phyloP scores from a whole-genome alignment of 2,329 filamentous ascomycete species.

The Ploettnerulaceae sp. region DNA sequence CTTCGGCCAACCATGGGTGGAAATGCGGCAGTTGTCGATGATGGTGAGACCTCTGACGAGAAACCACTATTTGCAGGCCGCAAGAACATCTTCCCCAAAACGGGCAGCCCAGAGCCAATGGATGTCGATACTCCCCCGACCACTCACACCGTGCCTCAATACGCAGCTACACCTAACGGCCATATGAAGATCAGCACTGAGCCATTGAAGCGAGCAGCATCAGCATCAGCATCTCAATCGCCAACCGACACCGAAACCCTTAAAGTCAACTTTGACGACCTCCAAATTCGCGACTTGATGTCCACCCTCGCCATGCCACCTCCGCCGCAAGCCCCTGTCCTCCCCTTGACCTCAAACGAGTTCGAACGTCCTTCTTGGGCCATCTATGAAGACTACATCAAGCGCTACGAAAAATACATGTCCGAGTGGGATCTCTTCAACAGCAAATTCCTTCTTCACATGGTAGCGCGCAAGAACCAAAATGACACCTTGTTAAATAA shows the following conservation, averaged over 20 bases:
- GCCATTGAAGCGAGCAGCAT: slow-evolving; percentile 44
- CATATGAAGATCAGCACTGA: slow-evolving; percentile 49
- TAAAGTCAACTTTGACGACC: slow-evolving; percentile 42
- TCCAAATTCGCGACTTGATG: slow-evolving; percentile 43
- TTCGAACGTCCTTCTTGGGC: slow-evolving; percentile 38
- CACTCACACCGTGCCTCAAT: slow-evolving; percentile 34
- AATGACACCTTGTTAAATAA: slow-evolving; percentile 31
- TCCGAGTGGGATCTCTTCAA: slow-evolving; percentile 48
- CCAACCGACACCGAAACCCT: slow-evolving; percentile 24
- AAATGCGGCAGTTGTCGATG: slow-evolving; percentile 29
- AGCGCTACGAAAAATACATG: slow-evolving; percentile 52
- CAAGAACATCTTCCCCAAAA: slow-evolving; percentile 17
- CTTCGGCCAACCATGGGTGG: slow-evolving; percentile 28
- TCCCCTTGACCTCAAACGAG: slow-evolving; percentile 39
- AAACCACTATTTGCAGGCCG: slow-evolving; percentile 32
- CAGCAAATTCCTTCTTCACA: slow-evolving; percentile 50
- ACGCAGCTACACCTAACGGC: slow-evolving; percentile 50
- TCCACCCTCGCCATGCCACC: slow-evolving; percentile 46
- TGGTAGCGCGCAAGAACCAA: slow-evolving; percentile 46
- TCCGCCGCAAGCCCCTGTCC: slow-evolving; percentile 39
- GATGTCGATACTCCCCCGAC: slow-evolving; percentile 54
- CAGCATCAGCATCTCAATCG: slow-evolving; percentile 18
- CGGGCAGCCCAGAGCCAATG: slow-evolving; percentile 53
- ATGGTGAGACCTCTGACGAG: slow-evolving; percentile 26
- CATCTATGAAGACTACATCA: slow-evolving; percentile 47